Evolutionary conservation across 2,329 filamentous ascomycete genomes (phyloP).

Genomic region (Fusarium goolgardi): DNA sequence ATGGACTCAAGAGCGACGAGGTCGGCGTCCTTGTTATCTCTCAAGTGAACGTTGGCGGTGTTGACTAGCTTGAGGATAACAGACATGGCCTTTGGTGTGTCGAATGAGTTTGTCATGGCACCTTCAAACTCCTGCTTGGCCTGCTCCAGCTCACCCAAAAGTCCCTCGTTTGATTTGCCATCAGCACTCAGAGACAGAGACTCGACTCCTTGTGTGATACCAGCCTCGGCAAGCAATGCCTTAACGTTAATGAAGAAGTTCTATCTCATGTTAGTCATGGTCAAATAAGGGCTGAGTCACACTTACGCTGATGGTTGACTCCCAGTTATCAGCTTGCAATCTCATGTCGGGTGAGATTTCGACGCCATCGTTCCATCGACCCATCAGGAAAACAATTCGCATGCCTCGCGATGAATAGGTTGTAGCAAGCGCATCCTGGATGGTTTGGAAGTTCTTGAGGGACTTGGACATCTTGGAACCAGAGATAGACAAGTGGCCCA

Average conservation of each 20-base stretch:
- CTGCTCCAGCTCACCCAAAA: constrained; percentile 60
- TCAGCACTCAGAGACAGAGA: constrained; percentile 53
- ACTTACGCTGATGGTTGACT: constrained; percentile 76
- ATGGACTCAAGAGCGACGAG: constrained; percentile 64
- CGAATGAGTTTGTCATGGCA: constrained; percentile 85
- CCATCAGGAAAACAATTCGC: constrained; percentile 87
- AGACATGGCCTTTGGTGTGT: constrained; percentile 83
- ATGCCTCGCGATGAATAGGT: constrained; percentile 82
- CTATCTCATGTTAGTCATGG: constrained; percentile 49
- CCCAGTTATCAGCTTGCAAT: constrained; percentile 80
- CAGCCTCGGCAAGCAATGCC: constrained; percentile 62
- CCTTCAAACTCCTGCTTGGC: constrained; percentile 65
- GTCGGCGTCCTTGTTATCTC: constrained; percentile 60
- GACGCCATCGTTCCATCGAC: constrained; percentile 89
- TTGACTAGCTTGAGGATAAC: constrained; percentile 82
- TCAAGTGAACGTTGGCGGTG: constrained; percentile 74
- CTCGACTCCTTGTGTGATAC: constrained; percentile 51
- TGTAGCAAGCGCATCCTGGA: constrained; percentile 79
- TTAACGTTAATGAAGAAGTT: constrained; percentile 71
- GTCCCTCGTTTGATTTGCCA: constrained; percentile 48
- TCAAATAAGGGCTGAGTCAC: not conserved
- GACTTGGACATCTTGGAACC: constrained; percentile 97
- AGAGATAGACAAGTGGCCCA: constrained; percentile 87
- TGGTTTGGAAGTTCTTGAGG: constrained; percentile 95
- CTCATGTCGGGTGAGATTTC: constrained; percentile 90